These are phyloP conservation scores for Flaveria linearis DNA, from an alignment of 129 eudicot genomes.

Conservation along the genomic window DNA sequence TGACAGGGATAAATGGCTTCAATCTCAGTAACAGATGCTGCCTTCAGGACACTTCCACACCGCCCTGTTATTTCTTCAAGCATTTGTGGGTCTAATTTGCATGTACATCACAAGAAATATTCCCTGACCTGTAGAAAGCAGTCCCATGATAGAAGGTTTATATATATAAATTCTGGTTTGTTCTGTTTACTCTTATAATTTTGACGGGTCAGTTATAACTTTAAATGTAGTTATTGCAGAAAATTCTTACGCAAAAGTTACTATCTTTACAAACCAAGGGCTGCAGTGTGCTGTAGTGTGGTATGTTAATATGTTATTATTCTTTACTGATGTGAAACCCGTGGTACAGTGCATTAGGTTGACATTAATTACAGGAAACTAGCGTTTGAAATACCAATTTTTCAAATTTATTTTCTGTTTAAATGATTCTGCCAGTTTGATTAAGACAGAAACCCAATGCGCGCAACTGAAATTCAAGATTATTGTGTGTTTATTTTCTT, in stretches of 20 bases:
- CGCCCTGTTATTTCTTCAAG: slow-evolving; percentile 27
- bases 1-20: slow-evolving; percentile 49
- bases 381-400: slow-evolving; percentile 1
- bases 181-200: background rate
- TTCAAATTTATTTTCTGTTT: background rate
- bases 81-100: slow-evolving; percentile 11
- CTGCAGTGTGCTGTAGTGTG: slow-evolving; percentile 40
- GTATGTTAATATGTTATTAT: slow-evolving; percentile 41
- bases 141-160: slow-evolving; percentile 35
- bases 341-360: background rate
- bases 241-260: slow-evolving; percentile 15
- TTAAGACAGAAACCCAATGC: background rate
- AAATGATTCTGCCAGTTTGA: background rate
- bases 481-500: slow-evolving; percentile 8
- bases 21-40: slow-evolving; percentile 31
- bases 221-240: slow-evolving; percentile 28
- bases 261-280: slow-evolving; percentile 34
- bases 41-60: slow-evolving; percentile 24
- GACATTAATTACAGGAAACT: background rate
- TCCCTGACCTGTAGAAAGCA: slow-evolving; percentile 23
- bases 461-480: background rate
- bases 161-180: background rate
- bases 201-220: slow-evolving; percentile 2
- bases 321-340: background rate
- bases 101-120: slow-evolving; percentile 26